A percentile compares a stretch with the other conserved stretches of the same genome.
phyloP scores from a whole-genome alignment of 163 green algal species.

The Scenedesmus sp. region DNA sequence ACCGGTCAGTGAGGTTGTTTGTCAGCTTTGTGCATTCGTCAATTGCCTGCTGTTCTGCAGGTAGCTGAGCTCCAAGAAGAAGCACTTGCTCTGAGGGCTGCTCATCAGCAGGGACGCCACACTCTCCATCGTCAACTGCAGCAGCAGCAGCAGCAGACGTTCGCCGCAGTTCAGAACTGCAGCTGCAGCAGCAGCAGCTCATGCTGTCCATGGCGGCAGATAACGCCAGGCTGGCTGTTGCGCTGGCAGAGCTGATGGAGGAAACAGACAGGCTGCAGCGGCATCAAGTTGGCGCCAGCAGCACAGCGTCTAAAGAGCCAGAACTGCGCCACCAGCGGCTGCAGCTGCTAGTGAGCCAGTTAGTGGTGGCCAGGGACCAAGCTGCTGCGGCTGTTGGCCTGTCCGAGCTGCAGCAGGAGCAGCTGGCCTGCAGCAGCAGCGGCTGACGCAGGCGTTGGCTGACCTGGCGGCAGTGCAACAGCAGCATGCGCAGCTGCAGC shows the following conservation, averaged over 20 bases:
- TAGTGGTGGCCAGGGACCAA: slow-evolving; percentile 14
- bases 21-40: neutral
- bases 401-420: slow-evolving; percentile 19
- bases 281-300: neutral
- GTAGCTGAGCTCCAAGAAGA: neutral
- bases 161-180: neutral
- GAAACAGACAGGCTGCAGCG: neutral
- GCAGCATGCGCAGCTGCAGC: slow-evolving; percentile 31
- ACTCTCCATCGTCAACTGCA: neutral
- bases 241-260: slow-evolving; percentile 10
- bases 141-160: neutral
- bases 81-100: neutral
- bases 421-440: slow-evolving; percentile 30
- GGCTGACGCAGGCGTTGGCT: neutral
- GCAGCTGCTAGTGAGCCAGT: slow-evolving; percentile 46
- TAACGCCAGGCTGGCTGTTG: slow-evolving; percentile 25
- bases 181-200: slow-evolving; percentile 9
- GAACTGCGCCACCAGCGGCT: slow-evolving; percentile 33
- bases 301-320: neutral
- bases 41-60: neutral
- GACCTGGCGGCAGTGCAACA: neutral
- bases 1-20: no score
- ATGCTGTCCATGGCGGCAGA: slow-evolving; percentile 28
- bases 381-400: neutral
- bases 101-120: neutral